A percentile compares a stretch with the other conserved stretches of the same genome.
These are phyloP conservation scores for Botryotinia convoluta DNA, from an alignment of 2,329 filamentous ascomycete genomes.

Conservation along the genomic window DNA sequence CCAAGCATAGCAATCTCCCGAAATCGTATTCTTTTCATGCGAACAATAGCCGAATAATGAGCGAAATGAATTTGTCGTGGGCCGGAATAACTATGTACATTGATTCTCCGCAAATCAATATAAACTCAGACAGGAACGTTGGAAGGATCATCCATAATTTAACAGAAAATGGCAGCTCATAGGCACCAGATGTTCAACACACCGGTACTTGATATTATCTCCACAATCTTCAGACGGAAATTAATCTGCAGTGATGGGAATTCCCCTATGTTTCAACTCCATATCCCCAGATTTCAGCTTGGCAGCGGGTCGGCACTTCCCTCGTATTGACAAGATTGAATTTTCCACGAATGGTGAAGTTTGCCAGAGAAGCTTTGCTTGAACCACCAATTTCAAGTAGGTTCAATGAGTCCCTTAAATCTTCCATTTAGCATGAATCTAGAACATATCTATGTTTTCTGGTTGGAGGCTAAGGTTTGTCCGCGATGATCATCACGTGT, in stretches of 20 bases:
- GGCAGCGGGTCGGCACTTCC: neutral
- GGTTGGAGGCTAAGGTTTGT: constrained; percentile 11
- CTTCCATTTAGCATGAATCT: constrained; percentile 11
- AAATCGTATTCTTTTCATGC: neutral
- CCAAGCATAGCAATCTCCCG: neutral
- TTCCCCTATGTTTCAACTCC: constrained; percentile 6
- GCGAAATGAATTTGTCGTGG: neutral
- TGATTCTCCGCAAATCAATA: neutral
- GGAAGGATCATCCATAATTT: neutral
- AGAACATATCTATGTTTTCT: neutral
- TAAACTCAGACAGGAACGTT: neutral
- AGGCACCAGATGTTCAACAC: neutral
- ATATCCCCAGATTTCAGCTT: neutral
- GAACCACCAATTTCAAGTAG: neutral
- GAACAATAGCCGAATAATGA: neutral
- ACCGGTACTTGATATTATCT: neutral
- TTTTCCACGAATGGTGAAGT: neutral
- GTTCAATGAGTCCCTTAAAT: neutral
- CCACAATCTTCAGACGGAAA: neutral
- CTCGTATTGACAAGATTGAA: neutral
- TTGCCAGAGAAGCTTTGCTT: neutral
- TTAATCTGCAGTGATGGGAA: neutral
- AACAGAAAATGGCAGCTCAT: neutral
- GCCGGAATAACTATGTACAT: neutral
- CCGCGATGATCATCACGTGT: constrained; percentile 6